phyloP scores from a whole-genome alignment of 2,329 filamentous ascomycete genomes.

The Ophiostoma australiae region DNA sequence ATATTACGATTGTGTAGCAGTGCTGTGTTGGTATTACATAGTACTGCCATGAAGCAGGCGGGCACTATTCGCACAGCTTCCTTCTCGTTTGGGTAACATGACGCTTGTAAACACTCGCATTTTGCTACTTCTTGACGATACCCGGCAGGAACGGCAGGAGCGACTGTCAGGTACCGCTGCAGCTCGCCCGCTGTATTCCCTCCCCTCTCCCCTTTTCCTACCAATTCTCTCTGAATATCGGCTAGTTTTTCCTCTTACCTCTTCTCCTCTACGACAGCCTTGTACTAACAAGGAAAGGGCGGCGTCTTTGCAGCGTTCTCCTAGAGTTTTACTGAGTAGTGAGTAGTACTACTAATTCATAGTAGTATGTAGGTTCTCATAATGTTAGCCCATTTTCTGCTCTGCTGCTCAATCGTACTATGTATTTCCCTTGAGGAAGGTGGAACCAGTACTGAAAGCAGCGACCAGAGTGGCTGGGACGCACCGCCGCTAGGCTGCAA shows the following conservation, averaged over 20 bases:
- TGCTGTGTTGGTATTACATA: not conserved
- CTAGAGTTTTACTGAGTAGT: too few species aligned
- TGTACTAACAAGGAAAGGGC: conserved; percentile 16
- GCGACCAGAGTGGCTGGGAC: conserved; percentile 19
- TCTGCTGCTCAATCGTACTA: not conserved
- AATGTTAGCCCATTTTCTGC: not conserved
- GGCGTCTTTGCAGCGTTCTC: not conserved
- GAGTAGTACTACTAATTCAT: too few species aligned
- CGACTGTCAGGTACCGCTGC: conserved; percentile 16
- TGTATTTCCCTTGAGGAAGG: not conserved
- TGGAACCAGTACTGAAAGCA: not conserved
- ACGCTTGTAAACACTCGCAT: conserved; percentile 2
- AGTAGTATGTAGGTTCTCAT: too few species aligned
- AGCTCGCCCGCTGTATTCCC: not conserved
- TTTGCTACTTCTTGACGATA: conserved; percentile 5
- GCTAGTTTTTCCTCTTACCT: not conserved
- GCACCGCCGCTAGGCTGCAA: conserved; percentile 17
- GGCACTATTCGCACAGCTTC: not conserved
- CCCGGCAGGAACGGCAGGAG: conserved; percentile 14
- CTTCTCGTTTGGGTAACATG: not conserved
- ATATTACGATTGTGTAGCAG: not conserved
- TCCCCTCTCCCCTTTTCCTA: not conserved
- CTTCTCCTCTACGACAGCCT: conserved; percentile 12
- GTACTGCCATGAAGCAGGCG: not conserved
- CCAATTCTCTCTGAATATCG: not conserved